A percentile compares a stretch with the other conserved stretches of the same genome.
Evolutionary conservation across 306 rosid genomes (phyloP).

Genomic region (Pterocarpus santalinus): DNA sequence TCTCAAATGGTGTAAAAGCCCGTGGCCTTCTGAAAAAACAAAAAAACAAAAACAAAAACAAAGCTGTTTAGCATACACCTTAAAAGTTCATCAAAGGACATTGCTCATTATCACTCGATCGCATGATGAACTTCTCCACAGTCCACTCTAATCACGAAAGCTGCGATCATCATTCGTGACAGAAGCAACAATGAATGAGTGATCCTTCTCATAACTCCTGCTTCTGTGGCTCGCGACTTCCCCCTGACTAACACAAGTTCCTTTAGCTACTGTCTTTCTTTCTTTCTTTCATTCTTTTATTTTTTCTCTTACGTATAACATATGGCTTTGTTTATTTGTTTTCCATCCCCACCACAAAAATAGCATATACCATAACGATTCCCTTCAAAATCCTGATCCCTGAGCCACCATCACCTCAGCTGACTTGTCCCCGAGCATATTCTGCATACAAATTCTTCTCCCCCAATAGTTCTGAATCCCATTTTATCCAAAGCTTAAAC

Average conservation of each 20-base stretch:
- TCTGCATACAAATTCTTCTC: constrained; percentile 8
- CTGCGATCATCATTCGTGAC: too few relatives aligned
- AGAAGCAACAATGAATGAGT: too few relatives aligned
- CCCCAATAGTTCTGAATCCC: not conserved
- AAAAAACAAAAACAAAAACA: too few relatives aligned
- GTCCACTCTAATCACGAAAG: too few relatives aligned
- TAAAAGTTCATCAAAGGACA: too few relatives aligned
- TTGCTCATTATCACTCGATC: not conserved
- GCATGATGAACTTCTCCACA: too few relatives aligned
- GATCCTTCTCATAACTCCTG: not conserved
- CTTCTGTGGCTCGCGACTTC: not conserved
- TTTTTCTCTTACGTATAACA: not conserved
- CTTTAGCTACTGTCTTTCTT: not conserved
- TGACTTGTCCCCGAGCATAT: constrained; percentile 28
- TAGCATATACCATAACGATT: constrained; percentile 50
- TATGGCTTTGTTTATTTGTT: constrained; percentile 6
- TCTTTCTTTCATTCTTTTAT: not conserved
- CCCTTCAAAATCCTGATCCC: constrained; percentile 37
- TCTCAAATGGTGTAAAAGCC: too few relatives aligned
- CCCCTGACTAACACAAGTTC: not conserved
- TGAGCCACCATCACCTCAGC: not conserved
- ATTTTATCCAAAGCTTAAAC: constrained; percentile 2
- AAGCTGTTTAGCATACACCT: too few relatives aligned
- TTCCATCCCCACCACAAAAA: not conserved
- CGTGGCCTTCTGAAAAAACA: too few relatives aligned